Evolutionary conservation across 768 basidiomycete species (phyloP), one percentile per base, ranked within the genome.

Genomic region (Trametes sanguinea): DNA sequence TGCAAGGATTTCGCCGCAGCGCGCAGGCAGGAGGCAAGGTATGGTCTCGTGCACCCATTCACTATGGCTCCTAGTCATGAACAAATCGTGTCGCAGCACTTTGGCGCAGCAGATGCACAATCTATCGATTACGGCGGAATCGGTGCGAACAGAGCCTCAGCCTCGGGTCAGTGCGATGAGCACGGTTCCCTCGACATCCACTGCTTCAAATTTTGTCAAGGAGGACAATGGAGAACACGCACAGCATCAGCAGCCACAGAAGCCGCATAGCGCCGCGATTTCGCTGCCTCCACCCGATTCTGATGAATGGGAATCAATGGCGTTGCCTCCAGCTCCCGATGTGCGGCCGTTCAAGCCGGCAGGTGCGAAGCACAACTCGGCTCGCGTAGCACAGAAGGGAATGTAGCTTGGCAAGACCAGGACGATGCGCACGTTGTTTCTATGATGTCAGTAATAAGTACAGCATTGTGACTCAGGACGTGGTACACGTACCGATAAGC

Each of bases 1-100:
- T 94, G 92, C 71, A 84, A 83, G 67, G 79, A 80, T 4, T 97
- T 93, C 90, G 86, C 85, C 51, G 81, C 83, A 46, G 77, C 80
- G 16, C 80, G 95, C 44, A 83, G 86, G 62, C 82, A 86, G 51
- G 92, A 95, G 72, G 80, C 91, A 30, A 86, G 86, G 91, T 93
- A 68, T 73, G 88, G 55, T 2, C 7, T 17, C 27, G 11, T 33
- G 3, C 8, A 56, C 46, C 8, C 54, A 6, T 42, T 39, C 14
- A 43, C 14, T 42, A 29, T 44, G 27, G 44, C 16, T 22, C 22
- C 22, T 51, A n/a, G 13, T 4, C 22, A 22, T 27, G 4, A 33
- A 13, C 30, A 17, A 13, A 55, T 11, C 17, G 48, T 33, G 14
- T 8, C 55, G 22, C 30, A 68, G 67, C 42, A 39, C 52, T 4